Base-by-base conservation (phyloP, 495 filamentous ascomycete genomes). In the Bombardia bombarda region DNA sequence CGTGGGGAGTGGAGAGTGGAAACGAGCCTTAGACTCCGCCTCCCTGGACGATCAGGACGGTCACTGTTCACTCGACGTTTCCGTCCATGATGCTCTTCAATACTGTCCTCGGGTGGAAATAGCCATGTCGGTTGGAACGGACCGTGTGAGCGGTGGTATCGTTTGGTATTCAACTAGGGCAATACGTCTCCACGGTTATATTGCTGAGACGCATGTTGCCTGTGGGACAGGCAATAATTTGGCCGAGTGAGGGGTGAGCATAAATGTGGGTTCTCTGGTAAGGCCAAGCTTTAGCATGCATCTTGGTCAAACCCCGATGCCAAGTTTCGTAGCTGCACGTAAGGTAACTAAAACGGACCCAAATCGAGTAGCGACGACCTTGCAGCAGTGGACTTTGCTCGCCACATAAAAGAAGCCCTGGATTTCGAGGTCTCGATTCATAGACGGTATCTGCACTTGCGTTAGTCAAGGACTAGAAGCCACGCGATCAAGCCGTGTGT, bases 61-160 rank as follows among this genome's bases (percentile, higher is more conserved):
- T 6, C 47, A 40, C 56, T 56, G n/a, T n/a, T 65, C 55, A 61
- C 54, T 65, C 53, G 58, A 63, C 52, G 47, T 25, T 23, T 43
- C 45, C 23, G 28, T 46, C 40, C 18, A 24, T 26, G 41, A 47
- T 49, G 22, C 31, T 19, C 31, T 53, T 52, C 33, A 43, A 53
- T 53, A 43, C 32, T 52, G 51, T 50, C 35, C 42, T 47, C 44
- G 49, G 41, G 52, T 43, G 48, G 16, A 58, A 53, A 67, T 66
- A 61, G 62, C 61, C 61, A 65, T 46, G 54, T 59, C 66, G 66
- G 64, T 59, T 62, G 49, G 51, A 46, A 49, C 66, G 66, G 66
- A 65, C 66, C 66, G 66, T 58, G 39, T 46, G 55, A 60, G 64
- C 64, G 61, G 59, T 65, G 47, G 47, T 25, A 51, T 54, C 19